Percentiles rank a stretch among this genome's conserved stretches.
phyloP scores from a whole-genome alignment of 208 protist species.

The Crithidia fasciculata region DNA sequence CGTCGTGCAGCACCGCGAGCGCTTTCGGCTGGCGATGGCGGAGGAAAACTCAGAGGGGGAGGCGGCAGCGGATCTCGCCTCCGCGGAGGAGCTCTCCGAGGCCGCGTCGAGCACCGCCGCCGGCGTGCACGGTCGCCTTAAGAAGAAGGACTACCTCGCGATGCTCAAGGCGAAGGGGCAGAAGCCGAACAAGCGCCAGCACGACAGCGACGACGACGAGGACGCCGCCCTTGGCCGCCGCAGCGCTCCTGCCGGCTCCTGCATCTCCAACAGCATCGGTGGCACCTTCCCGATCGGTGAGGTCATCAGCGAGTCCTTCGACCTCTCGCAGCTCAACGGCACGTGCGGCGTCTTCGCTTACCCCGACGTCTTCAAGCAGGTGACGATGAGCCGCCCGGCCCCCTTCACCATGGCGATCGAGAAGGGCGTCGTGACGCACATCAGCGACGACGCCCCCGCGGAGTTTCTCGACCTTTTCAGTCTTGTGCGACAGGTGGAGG shows the following conservation, averaged over 20 bases:
- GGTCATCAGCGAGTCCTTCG: constrained; percentile 89
- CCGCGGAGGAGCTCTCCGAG: background rate
- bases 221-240: constrained; percentile 29
- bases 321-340: constrained; percentile 83
- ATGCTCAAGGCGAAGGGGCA: constrained; percentile 45
- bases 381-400: constrained; percentile 64
- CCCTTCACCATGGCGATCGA: constrained; percentile 82
- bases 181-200: constrained; percentile 57
- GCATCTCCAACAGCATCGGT: constrained; percentile 84
- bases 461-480: constrained; percentile 82
- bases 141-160: constrained; percentile 86
- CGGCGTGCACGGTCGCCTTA: constrained; percentile 54
- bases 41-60: constrained; percentile 11
- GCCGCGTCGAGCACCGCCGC: constrained; percentile 9
- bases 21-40: constrained; percentile 39
- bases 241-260: constrained; percentile 40
- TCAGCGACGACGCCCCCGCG: constrained; percentile 63
- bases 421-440: constrained; percentile 64
- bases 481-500: constrained; percentile 83
- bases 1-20: constrained; percentile 62
- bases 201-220: constrained; percentile 52
- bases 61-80: background rate
- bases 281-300: constrained; percentile 92
- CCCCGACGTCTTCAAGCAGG: constrained; percentile 75
- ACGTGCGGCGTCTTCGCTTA: constrained; percentile 85